Evolutionary conservation across 805 yeast genomes (phyloP).

Genomic region (Spathaspora girioi): DNA sequence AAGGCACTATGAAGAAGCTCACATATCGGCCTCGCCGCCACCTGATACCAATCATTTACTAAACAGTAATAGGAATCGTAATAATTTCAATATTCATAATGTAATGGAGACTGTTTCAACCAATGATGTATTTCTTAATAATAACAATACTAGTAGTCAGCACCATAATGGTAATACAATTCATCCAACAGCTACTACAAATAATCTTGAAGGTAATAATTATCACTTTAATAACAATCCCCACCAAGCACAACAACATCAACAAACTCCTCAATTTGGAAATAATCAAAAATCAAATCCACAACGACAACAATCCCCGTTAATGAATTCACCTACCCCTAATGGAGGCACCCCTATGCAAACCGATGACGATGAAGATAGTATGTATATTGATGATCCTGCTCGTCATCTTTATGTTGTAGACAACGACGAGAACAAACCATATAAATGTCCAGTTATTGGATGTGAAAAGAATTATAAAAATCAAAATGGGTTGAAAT

Average conservation of each 20-base stretch:
- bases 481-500: constrained; percentile 95
- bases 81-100: constrained; percentile 46
- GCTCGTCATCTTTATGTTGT: constrained; percentile 90
- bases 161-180: constrained; percentile 10
- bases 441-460: constrained; percentile 95
- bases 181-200: constrained; percentile 5
- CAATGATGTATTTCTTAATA: constrained; percentile 78
- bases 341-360: constrained; percentile 28
- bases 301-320: constrained; percentile 16
- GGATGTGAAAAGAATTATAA: constrained; percentile 98
- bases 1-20: constrained; percentile 95
- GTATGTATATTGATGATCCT: constrained; percentile 92
- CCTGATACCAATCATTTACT: constrained; percentile 28
- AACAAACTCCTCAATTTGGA: constrained; percentile 14
- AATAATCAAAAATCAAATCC: constrained; percentile 13
- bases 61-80: constrained; percentile 28
- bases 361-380: constrained; percentile 52
- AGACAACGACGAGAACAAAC: constrained; percentile 89
- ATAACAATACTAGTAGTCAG: constrained; percentile 22
- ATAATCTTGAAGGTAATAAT: constrained; percentile 4
- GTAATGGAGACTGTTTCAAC: constrained; percentile 87
- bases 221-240: constrained; percentile 8
- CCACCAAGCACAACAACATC: constrained; percentile 12
- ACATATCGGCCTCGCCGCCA: constrained; percentile 61
- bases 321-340: constrained; percentile 12